A percentile compares a stretch with the other conserved stretches of the same genome.
Evolutionary conservation across 75 land plant genomes (phyloP).

Genomic region (Cunninghamia lanceolata): DNA sequence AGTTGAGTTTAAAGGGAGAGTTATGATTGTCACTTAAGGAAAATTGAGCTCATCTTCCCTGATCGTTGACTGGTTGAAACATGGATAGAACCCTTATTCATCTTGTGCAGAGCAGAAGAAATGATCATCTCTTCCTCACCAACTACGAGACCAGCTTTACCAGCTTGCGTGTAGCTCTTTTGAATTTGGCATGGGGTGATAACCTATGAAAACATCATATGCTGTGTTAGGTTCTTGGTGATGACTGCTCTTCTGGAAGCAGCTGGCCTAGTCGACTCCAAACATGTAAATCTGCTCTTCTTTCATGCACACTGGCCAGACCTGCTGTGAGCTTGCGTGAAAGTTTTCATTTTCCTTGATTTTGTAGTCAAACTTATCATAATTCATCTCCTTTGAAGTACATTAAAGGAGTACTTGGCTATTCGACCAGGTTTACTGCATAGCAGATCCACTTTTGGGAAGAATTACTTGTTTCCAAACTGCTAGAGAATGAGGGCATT

Average conservation of each 20-base stretch:
- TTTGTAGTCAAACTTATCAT: not conserved
- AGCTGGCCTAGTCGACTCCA: not conserved
- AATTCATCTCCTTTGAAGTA: not conserved
- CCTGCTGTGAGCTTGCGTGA: not conserved
- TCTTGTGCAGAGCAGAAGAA: too few species aligned
- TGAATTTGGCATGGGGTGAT: not conserved
- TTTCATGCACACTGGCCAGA: not conserved
- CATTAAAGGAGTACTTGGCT: not conserved
- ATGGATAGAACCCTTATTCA: too few species aligned
- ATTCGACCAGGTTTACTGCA: not conserved
- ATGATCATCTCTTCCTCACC: not conserved
- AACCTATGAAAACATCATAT: not conserved
- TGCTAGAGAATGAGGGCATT: not conserved
- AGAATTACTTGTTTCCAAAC: not conserved
- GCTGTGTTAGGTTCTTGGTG: not conserved
- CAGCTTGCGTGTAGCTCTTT: not conserved
- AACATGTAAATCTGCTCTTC: not conserved
- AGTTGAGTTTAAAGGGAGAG: too few species aligned
- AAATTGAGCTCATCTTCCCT: too few species aligned
- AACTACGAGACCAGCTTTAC: not conserved
- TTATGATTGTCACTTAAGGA: too few species aligned
- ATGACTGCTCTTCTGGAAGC: not conserved
- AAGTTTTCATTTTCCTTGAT: not conserved
- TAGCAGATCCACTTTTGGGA: not conserved
- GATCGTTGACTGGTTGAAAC: too few species aligned